Conservation (phyloP, 2,329 filamentous ascomycete genomes). For the Scedosporium apiospermum region DNA sequence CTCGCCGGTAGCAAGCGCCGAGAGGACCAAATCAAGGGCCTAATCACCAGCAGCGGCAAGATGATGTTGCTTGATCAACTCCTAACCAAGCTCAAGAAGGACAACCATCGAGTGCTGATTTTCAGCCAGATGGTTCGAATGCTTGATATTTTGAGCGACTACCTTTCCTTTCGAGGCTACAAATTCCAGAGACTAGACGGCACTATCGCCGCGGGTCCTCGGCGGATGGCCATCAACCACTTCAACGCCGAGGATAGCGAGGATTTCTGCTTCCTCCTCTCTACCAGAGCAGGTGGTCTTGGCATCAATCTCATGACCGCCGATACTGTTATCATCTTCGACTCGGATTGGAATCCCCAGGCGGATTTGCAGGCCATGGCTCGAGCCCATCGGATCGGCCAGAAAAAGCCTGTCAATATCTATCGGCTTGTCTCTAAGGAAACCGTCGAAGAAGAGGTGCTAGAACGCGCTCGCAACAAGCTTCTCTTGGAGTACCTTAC, state of each 20-base stretch:
- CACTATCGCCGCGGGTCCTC: slow-evolving; percentile 79
- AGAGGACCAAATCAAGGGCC: slow-evolving; percentile 82
- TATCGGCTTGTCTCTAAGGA: slow-evolving; percentile 96
- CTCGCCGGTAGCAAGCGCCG: slow-evolving; percentile 69
- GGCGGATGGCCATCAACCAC: slow-evolving; percentile 92
- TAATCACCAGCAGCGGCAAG: slow-evolving; percentile 96
- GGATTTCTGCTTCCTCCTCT: slow-evolving; percentile 93
- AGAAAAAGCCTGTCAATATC: slow-evolving; percentile 91
- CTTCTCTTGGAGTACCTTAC: slow-evolving; percentile 95
- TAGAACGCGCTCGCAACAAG: slow-evolving; percentile 94
- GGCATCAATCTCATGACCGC: slow-evolving; percentile 99
- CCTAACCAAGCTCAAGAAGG: slow-evolving; percentile 84
- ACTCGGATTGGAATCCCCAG: slow-evolving; percentile 98
- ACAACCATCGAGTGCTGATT: slow-evolving; percentile 91
- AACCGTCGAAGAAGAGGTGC: slow-evolving; percentile 94
- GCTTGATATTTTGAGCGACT: slow-evolving; percentile 92
- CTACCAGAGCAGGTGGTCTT: slow-evolving; percentile 90
- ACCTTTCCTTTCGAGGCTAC: slow-evolving; percentile 86
- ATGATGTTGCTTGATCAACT: slow-evolving; percentile 98
- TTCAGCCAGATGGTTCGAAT: slow-evolving; percentile 99
- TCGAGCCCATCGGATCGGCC: slow-evolving; percentile 92
- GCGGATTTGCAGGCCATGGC: slow-evolving; percentile 98
- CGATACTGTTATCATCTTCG: slow-evolving; percentile 94
- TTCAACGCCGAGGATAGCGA: slow-evolving; percentile 96
- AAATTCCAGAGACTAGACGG: slow-evolving; percentile 92